phyloP scores from a whole-genome alignment of 345 rosid genomes.

The Citrus trifoliata region DNA sequence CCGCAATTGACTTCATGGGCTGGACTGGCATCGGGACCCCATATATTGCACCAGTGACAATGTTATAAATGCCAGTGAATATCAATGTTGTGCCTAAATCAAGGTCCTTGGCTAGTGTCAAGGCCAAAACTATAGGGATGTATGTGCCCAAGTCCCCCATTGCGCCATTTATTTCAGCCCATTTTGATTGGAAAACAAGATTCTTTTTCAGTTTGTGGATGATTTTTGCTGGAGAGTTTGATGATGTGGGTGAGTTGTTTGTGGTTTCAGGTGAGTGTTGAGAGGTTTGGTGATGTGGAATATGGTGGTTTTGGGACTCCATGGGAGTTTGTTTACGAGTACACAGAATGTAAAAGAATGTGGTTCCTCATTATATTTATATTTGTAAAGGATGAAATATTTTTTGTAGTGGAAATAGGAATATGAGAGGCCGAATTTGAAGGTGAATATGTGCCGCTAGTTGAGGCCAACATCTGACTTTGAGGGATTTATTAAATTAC shows the following conservation, averaged over 20 bases:
- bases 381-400: neutral
- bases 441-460: neutral
- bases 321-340: neutral
- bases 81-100: slow-evolving; percentile 76
- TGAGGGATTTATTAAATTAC: neutral
- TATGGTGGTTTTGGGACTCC: slow-evolving; percentile 18
- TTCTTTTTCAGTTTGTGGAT: slow-evolving; percentile 40
- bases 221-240: slow-evolving; percentile 19
- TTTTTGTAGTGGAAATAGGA: neutral
- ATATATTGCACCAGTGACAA: slow-evolving; percentile 63
- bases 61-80: slow-evolving; percentile 72
- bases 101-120: slow-evolving; percentile 73
- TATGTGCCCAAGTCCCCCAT: slow-evolving; percentile 90
- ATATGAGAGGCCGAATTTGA: neutral
- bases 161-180: slow-evolving; percentile 76
- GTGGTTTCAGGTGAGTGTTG: neutral
- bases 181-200: slow-evolving; percentile 51
- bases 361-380: neutral
- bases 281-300: neutral
- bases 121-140: slow-evolving; percentile 78
- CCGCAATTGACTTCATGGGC: slow-evolving; percentile 85
- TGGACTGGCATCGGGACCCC: slow-evolving; percentile 97
- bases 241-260: neutral
- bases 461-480: neutral
- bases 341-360: neutral